Evolutionary conservation across 139 green algal species (phyloP), one percentile per base, ranked within the genome.

Genomic region (Chlorella vulgaris): DNA sequence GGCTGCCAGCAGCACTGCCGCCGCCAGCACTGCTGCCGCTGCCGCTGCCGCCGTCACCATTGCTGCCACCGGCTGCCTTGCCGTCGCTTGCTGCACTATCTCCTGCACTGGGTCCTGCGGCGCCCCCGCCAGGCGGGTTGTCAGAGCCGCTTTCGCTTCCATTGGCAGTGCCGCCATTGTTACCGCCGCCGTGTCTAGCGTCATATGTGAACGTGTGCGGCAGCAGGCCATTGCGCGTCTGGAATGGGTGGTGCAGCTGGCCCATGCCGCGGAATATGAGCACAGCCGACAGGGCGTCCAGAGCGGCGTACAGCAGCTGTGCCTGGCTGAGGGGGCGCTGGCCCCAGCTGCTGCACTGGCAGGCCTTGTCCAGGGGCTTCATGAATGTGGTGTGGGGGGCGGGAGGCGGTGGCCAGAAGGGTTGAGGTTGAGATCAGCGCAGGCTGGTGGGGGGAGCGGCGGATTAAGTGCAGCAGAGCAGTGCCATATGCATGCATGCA

Each of bases 271-370:
- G 50, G 35, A 83, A 77, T 50, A 78, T 83, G 51, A 74, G 81
- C 19, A 86, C 67, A 1, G 81, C 66, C 3, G 31, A 69, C 28
- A 88, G 83, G 2, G 91, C 90, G 55, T 95, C 91, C 67, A 91
- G 81, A 0, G 89, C 91, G 15, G 91, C 91, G 60, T 95, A 95
- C 36, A 51, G 31, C 69, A 91, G 22, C 88, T 95, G 91, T 33
- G 83, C 82, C 33, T 58, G 29, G 29, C 68, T 91, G 50, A 95
- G 88, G 0, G 91, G 91, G 26, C 91, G 86, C 21, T 43, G 66
- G 62, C 87, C 86, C 91, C 91, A 95, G 74, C 92, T 29, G 15
- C 24, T 43, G 65, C 10, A 42, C 38, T 71, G 69, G 40, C 60
- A 63, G 69, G 35, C 33, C 80, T 93, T 93, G 84, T 93, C 89